Conservation (phyloP, 495 filamentous ascomycete genomes). For the Lasiosphaeria ovina region DNA sequence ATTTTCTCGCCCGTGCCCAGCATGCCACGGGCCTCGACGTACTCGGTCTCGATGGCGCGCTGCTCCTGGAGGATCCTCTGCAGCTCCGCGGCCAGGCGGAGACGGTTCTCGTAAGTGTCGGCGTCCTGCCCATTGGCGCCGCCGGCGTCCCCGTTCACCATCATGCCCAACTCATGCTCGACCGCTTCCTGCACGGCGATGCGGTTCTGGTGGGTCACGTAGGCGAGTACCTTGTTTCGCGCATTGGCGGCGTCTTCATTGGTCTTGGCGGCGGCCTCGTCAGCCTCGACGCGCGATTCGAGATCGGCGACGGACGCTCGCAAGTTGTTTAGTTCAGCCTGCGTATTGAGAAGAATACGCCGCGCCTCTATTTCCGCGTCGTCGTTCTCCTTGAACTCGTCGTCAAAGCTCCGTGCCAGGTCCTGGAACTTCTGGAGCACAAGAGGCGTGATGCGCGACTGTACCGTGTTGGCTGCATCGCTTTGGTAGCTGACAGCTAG, state of each 20-base stretch:
- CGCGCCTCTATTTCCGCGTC: constrained; percentile 56
- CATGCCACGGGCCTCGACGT: constrained; percentile 46
- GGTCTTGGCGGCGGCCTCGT: constrained; percentile 42
- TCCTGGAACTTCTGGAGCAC: constrained; percentile 57
- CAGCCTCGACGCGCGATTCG: constrained; percentile 40
- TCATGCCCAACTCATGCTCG: constrained; percentile 30
- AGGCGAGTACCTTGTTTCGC: constrained; percentile 38
- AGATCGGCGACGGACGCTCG: constrained; percentile 50
- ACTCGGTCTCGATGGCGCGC: constrained; percentile 41
- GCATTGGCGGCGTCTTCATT: constrained; percentile 33
- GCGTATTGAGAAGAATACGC: constrained; percentile 52
- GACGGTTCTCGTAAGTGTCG: constrained; percentile 35
- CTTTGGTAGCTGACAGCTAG: constrained; percentile 43
- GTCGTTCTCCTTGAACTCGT: constrained; percentile 59
- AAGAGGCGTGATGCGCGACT: constrained; percentile 54
- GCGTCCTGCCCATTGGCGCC: constrained; percentile 14
- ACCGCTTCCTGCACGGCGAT: constrained; percentile 37
- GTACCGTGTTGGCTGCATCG: constrained; percentile 59
- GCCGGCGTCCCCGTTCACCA: constrained; percentile 31
- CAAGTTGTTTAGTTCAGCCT: constrained; percentile 53
- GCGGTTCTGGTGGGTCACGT: constrained; percentile 42
- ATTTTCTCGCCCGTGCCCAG: constrained; percentile 48
- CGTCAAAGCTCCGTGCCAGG: constrained; percentile 57
- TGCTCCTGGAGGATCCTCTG: constrained; percentile 37
- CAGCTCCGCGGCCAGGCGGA: constrained; percentile 41